Percentiles rank a stretch among this genome's conserved stretches.
Conservation (phyloP, 176 grass and related monocot species). For the Ampelocalamus luodianensis region DNA sequence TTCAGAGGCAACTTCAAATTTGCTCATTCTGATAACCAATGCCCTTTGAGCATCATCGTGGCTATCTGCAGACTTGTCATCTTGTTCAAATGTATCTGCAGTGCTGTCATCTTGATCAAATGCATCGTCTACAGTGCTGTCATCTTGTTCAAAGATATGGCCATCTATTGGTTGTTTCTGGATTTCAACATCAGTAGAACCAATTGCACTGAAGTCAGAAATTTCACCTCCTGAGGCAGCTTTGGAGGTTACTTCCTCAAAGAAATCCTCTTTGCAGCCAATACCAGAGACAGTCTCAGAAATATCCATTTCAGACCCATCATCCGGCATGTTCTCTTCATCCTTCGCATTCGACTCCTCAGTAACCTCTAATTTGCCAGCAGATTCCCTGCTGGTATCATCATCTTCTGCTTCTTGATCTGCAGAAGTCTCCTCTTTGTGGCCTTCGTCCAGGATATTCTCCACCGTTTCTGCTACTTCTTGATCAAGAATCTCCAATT, state of each 20-base stretch:
- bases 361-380: background rate
- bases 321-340: conserved; percentile 15
- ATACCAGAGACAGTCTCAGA: conserved; percentile 5
- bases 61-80: background rate
- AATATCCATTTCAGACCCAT: conserved; percentile 53
- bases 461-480: background rate
- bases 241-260: conserved; percentile 29
- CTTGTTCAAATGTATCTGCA: background rate
- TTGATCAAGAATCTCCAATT: background rate
- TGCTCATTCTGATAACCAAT: background rate
- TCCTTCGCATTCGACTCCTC: background rate
- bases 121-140: background rate
- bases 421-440: background rate
- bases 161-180: background rate
- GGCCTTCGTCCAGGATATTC: background rate
- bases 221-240: conserved; percentile 38
- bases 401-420: conserved; percentile 8
- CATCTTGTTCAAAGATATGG: conserved; percentile 29
- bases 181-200: conserved; percentile 17
- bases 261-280: conserved; percentile 28
- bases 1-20: background rate
- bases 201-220: conserved; percentile 16
- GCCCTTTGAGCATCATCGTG: background rate
- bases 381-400: background rate
- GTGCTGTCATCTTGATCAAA: background rate